Conservation (phyloP, 2,329 filamentous ascomycete species). For the Cladosporium sp. region DNA sequence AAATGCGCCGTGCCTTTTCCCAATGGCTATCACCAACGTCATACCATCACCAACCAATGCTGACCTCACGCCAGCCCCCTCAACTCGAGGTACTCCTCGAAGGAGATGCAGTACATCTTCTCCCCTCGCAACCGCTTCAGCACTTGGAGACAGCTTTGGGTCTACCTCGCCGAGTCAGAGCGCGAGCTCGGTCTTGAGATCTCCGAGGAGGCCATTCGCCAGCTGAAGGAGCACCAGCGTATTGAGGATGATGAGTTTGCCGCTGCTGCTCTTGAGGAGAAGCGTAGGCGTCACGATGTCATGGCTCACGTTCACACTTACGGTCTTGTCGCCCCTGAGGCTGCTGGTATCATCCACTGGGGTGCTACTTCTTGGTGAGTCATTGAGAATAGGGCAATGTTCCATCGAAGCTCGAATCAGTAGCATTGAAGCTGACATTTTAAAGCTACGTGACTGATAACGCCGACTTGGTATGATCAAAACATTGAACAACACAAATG, state of each 20-base stretch:
- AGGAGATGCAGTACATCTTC: slow-evolving; percentile 76
- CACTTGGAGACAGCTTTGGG: slow-evolving; percentile 82
- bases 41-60: slow-evolving; percentile 8
- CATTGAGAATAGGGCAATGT: too few relatives aligned
- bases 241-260: slow-evolving; percentile 47
- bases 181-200: slow-evolving; percentile 75
- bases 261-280: slow-evolving; percentile 46
- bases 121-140: slow-evolving; percentile 67
- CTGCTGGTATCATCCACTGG: slow-evolving; percentile 78
- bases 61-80: slow-evolving; percentile 60
- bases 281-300: slow-evolving; percentile 38
- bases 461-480: slow-evolving; percentile 52
- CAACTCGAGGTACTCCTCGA: slow-evolving; percentile 65
- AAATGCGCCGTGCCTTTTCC: too few relatives aligned
- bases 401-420: slow-evolving; percentile 21
- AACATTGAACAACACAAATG: too few relatives aligned
- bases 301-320: slow-evolving; percentile 60
- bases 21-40: too few relatives aligned
- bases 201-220: slow-evolving; percentile 54
- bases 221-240: slow-evolving; percentile 42
- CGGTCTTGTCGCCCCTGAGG: slow-evolving; percentile 66
- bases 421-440: background rate
- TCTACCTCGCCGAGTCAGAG: slow-evolving; percentile 76
- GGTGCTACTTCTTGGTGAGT: slow-evolving; percentile 53
- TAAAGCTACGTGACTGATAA: slow-evolving; percentile 64